phyloP scores from a whole-genome alignment of 2,329 filamentous ascomycete species.

The Colletotrichum karsti region DNA sequence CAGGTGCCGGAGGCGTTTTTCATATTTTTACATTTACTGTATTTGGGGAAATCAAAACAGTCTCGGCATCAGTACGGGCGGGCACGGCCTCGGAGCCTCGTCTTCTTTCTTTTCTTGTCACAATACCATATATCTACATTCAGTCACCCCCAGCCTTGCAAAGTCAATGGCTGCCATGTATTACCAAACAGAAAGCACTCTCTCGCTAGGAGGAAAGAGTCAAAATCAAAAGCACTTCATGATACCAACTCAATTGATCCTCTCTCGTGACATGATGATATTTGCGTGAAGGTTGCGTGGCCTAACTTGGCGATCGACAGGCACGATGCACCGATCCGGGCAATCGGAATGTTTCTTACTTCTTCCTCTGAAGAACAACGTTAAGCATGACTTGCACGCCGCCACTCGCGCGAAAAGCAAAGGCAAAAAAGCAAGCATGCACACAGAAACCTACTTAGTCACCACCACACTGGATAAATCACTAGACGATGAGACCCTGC shows the following conservation, averaged over 20 bases:
- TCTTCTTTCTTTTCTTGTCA: constrained; percentile 5
- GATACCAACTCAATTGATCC: not conserved
- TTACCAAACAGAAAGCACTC: not conserved
- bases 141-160: not conserved
- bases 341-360: not conserved
- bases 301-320: no score
- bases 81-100: not conserved
- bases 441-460: no score
- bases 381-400: not conserved
- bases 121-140: constrained; percentile 3
- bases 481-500: no score
- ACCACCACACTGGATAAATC: no score
- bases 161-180: not conserved
- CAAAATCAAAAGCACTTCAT: not conserved
- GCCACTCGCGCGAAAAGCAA: not conserved
- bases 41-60: not conserved
- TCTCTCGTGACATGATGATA: not conserved
- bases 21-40: no score
- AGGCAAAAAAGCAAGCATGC: not conserved
- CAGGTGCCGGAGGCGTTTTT: constrained; percentile 11
- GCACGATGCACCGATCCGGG: not conserved
- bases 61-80: not conserved
- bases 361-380: not conserved
- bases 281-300: not conserved
- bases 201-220: not conserved